Evolutionary conservation across 768 basidiomycete species (phyloP).

Genomic region (Galerina sulciceps): DNA sequence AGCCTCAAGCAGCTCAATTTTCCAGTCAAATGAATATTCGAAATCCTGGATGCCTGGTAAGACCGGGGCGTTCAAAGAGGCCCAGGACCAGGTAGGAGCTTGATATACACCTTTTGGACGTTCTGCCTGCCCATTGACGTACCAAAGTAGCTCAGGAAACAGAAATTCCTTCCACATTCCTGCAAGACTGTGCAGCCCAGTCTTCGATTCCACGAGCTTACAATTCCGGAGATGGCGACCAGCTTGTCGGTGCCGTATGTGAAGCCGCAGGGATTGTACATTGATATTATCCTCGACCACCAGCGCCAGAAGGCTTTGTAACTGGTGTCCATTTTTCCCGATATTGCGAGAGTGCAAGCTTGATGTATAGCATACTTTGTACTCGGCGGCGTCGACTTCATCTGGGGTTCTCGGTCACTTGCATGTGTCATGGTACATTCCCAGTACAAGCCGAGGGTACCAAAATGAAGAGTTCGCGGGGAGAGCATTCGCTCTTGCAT

Average conservation of each 20-base stretch:
- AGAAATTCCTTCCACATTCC: slow-evolving; percentile 14
- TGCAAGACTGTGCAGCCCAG: slow-evolving; percentile 5
- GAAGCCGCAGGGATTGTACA: slow-evolving; percentile 13
- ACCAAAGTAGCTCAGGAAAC: slow-evolving; percentile 12
- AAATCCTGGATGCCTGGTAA: slow-evolving; percentile 11
- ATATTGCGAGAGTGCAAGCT: slow-evolving; percentile 3
- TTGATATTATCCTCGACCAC: slow-evolving; percentile 10
- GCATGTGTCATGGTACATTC: slow-evolving; percentile 6
- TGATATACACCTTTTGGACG: slow-evolving; percentile 7
- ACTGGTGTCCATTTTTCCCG: slow-evolving; percentile 7
- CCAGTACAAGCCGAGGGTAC: slow-evolving; percentile 7
- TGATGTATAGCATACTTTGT: slow-evolving; percentile 6
- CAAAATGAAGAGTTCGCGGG: slow-evolving; percentile 8
- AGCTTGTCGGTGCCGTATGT: slow-evolving; percentile 15
- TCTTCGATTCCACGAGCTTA: slow-evolving; percentile 11
- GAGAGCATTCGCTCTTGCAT: slow-evolving; percentile 15
- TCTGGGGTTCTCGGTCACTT: not conserved
- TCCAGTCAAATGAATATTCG: slow-evolving; percentile 12
- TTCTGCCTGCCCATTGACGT: not conserved
- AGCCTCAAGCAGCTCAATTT: slow-evolving; percentile 7
- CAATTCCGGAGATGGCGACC: slow-evolving; percentile 10
- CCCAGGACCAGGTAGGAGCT: slow-evolving; percentile 15
- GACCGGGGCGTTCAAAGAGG: slow-evolving; percentile 7
- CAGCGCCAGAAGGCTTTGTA: slow-evolving; percentile 12
- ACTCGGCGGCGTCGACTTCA: not conserved